Evolutionary conservation across 768 basidiomycete species (phyloP), one percentile per base, ranked within the genome.

Genomic region (Chalciporus piperatus): DNA sequence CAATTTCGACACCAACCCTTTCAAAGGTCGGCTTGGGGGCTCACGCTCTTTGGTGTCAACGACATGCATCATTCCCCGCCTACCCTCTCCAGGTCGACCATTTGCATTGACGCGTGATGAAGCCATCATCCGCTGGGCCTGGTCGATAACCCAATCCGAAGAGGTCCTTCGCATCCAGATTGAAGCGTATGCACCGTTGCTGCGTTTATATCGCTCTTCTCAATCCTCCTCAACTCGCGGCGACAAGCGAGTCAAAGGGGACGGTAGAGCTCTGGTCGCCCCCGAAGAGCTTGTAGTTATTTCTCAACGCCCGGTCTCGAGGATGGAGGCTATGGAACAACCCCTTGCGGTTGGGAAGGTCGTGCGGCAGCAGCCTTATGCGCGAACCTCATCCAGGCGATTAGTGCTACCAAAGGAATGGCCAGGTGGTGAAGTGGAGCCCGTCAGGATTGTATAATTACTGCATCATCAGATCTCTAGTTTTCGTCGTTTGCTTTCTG

Each of bases 1-100:
- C n/a, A 17, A 52, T 25, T 48, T 55, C 25, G 46, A 58, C 10
- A 28, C 50, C 3, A 23, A 57, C 30, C 46, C 41, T n/a, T 17
- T 45, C 14, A 17, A 13, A 11, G 25, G 39, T n/a, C 10, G 0
- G 1, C 40, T 50, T 23, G 25, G 16, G 3, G 37, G 49, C 20
- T 58, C 55, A 25, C 53, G 59, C 17, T 46, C 41, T 13, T n/a
- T 22, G 6, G 4, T 11, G 3, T 54, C 62, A 22, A 37, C 0
- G 6, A 38, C 63, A 14, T 44, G 53, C 12, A 55, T 69, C 38
- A 59, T 69, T 22, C 69, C 69, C 35, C 60, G 65, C 3, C 46
- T 69, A 16, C 58, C 61, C 41, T 59, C 65, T 9, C 67, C 59
- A 3, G 39, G 48, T 42, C 59, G 57, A 16, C 59, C 58, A 3